Evolutionary conservation across 768 basidiomycete species (phyloP), one percentile per base, ranked within the genome.

Genomic region (Grammothele lineata): DNA sequence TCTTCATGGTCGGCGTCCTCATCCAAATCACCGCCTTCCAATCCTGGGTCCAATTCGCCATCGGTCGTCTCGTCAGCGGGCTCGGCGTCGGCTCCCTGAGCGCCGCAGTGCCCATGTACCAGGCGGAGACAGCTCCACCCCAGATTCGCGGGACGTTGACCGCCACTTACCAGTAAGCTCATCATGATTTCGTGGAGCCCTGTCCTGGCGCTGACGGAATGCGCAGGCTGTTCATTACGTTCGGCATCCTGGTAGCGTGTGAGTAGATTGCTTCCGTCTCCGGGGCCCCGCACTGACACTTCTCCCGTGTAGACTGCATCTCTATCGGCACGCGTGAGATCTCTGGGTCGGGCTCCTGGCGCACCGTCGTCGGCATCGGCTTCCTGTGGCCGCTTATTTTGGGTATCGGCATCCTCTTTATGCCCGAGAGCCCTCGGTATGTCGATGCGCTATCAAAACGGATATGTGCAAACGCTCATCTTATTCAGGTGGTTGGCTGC

Each of bases 71-170:
- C 37, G 63, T 87, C 48, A 72, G 77, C 38, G 86, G 87, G 40
- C 59, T 87, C 26, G 85, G 78, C 33, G 79, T 87, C 19, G 85
- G 87, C 30, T 80, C 76, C 0, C 72, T 86, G 5, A 80, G 77
- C 35, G 80, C 82, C 25, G 81, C 78, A 7, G 81, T 86, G 0
- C 85, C 83, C 0, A 80, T 85, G 73, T 86, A 83, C 61, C 80
- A 84, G 73, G 81, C 82, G 8, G 85, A 87, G 62, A 81, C 80
- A 0, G 84, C 83, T 0, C 87, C 86, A 11, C 71, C 80, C 10
- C 77, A 85, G 53, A 80, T 88, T 46, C 76, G 86, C 43, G 85
- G 87, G 3, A 77, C 83, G 1, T 65, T 84, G 24, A 85, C 82
- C 14, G 64, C 64, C 14, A 66, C 65, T 1, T 65, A 64, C 53